Conservation (phyloP, 805 yeast species). For the Saccharomycopsis fermentans region DNA sequence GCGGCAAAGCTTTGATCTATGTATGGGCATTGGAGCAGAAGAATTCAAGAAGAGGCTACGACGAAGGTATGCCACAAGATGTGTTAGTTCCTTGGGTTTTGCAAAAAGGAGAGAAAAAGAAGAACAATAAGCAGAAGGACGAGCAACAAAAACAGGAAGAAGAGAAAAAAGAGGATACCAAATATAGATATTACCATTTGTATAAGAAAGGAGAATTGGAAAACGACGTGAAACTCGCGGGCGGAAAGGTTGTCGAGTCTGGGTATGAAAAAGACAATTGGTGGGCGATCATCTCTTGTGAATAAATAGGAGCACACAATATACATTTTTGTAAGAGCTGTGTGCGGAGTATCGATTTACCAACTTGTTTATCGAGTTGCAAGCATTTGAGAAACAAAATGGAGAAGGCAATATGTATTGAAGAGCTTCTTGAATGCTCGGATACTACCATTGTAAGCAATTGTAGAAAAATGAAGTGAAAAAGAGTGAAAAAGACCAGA, state of each 20-base stretch:
- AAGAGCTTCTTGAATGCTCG: too few species aligned
- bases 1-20: conserved; percentile 59
- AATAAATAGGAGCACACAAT: conserved; percentile 10
- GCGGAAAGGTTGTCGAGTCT: conserved; percentile 50
- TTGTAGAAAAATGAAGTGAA: too few species aligned
- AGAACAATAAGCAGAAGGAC: conserved; percentile 22
- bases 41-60: conserved; percentile 78
- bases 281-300: conserved; percentile 55
- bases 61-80: conserved; percentile 87
- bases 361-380: too few species aligned
- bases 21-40: conserved; percentile 98
- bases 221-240: conserved; percentile 60
- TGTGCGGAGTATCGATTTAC: too few species aligned
- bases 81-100: conserved; percentile 94
- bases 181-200: conserved; percentile 80
- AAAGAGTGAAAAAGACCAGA: too few species aligned
- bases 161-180: conserved; percentile 35
- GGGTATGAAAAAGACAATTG: conserved; percentile 95
- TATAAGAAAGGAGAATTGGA: conserved; percentile 78
- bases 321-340: too few species aligned
- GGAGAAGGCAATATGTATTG: too few species aligned
- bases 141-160: conserved; percentile 21
- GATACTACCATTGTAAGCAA: too few species aligned
- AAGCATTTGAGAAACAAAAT: too few species aligned
- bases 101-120: conserved; percentile 37